Conservation (phyloP, 2,329 filamentous ascomycete genomes). For the Cytospora mali region DNA sequence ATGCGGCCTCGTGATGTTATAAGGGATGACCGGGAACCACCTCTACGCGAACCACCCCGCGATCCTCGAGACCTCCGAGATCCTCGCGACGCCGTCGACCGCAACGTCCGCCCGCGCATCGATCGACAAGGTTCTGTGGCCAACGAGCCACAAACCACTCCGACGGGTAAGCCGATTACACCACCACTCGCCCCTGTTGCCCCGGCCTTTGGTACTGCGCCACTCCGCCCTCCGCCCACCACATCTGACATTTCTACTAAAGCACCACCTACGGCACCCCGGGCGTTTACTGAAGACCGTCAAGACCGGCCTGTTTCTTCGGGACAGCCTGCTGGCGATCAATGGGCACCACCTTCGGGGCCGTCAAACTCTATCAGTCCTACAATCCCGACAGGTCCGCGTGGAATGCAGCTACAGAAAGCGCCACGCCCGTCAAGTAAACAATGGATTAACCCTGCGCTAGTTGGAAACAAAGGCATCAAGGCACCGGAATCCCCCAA, state of each 20-base stretch:
- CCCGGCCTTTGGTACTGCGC: slow-evolving; percentile 59
- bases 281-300: slow-evolving; percentile 54
- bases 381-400: slow-evolving; percentile 56
- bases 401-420: slow-evolving; percentile 50
- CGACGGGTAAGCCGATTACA: slow-evolving; percentile 54
- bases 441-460: slow-evolving; percentile 60
- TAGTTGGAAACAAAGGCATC: slow-evolving; percentile 40
- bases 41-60: slow-evolving; percentile 47
- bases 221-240: slow-evolving; percentile 48
- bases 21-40: slow-evolving; percentile 55
- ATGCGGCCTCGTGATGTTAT: slow-evolving; percentile 39
- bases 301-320: slow-evolving; percentile 53
- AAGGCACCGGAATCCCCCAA: slow-evolving; percentile 57
- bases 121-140: slow-evolving; percentile 50
- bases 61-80: slow-evolving; percentile 54
- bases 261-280: slow-evolving; percentile 55
- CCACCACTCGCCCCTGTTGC: slow-evolving; percentile 61
- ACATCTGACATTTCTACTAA: slow-evolving; percentile 37
- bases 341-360: slow-evolving; percentile 43
- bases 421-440: slow-evolving; percentile 56
- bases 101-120: slow-evolving; percentile 50
- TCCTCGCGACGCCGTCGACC: slow-evolving; percentile 44
- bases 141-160: slow-evolving; percentile 47
- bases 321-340: slow-evolving; percentile 43
- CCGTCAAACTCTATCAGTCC: slow-evolving; percentile 51